Base-by-base conservation (phyloP, 306 rosid species). In the Acacia confusa region DNA sequence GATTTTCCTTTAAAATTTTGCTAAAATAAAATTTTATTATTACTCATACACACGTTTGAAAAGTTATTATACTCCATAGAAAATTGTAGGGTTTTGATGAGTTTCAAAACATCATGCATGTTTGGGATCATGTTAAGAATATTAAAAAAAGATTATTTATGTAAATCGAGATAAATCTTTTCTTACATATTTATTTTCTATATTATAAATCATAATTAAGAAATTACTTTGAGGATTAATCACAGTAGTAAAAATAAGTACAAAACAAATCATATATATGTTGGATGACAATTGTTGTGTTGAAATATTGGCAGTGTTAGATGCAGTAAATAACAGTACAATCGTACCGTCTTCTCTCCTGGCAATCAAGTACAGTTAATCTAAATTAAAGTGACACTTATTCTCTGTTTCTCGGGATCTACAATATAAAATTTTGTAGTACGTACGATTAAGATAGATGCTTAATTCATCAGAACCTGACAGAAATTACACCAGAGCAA, bases 381-480 rank as follows among this genome's bases (percentile, higher is more conserved):
- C 73, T 41, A 77, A 75, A 60, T 60, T 60, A 60, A 86, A 82
- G 82, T 36, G 79, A 72, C 77, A 75, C 50, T 61, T 22, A 72
- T 70, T 70, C 50, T 25, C 44, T 27, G 45, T 63, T 70, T 70
- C 17, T 70, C 36, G 47, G 72, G 55, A 82, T 74, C 47, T 57
- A n/a, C 61, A 55, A 55, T 55, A 52, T 1, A 22, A 55, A 20
- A 8, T 20, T 19, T 7, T 55, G n/a, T 55, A 20, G 61, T 55
- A 19, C 1, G 17, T 4, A 25, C 28, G 15, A 25, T 10, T 34
- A 67, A 69, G 74, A 40, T 41, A n/a, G 68, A 74, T 55, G 36
- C 14, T 34, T 19, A 34, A 40, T 47, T 9, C 11, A 43, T 17
- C 61, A 55, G 8, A 53, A 63, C 32, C 45, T 25, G 61, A 44